These are phyloP conservation scores for Xylaria bambusicola DNA, from an alignment of 495 filamentous ascomycete species.

Conservation along the genomic window DNA sequence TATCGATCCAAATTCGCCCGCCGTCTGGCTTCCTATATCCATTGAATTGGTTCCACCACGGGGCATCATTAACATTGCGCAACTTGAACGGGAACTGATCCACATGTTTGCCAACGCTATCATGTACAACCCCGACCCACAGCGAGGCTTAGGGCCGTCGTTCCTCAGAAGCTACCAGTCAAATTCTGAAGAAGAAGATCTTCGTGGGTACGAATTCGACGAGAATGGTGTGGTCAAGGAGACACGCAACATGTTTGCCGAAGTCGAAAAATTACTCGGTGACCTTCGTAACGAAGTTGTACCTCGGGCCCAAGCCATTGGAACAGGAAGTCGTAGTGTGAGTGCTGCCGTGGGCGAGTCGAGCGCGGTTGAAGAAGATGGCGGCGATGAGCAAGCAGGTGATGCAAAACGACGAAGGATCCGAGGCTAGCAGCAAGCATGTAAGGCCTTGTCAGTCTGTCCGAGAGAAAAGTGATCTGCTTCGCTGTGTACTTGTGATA, in stretches of 20 bases:
- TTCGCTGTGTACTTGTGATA: no score
- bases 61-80: conserved; percentile 89
- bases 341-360: conserved; percentile 30
- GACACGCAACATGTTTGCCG: conserved; percentile 77
- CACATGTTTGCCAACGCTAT: conserved; percentile 97
- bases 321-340: conserved; percentile 31
- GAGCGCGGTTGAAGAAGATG: conserved; percentile 30
- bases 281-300: conserved; percentile 46
- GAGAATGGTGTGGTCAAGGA: conserved; percentile 83
- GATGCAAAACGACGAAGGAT: conserved; percentile 32
- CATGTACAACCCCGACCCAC: conserved; percentile 88
- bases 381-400: conserved; percentile 27
- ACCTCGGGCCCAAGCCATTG: conserved; percentile 27
- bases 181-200: conserved; percentile 42
- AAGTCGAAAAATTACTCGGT: conserved; percentile 64
- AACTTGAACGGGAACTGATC: conserved; percentile 93
- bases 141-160: conserved; percentile 64
- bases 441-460: no score
- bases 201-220: conserved; percentile 58
- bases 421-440: no score
- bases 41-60: conserved; percentile 81
- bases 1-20: conserved; percentile 47
- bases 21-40: conserved; percentile 65
- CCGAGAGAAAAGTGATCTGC: no score
- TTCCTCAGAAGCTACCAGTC: conserved; percentile 46